Evolutionary conservation across 2,329 filamentous ascomycete genomes (phyloP).

Genomic region (Seiridium unicorne): DNA sequence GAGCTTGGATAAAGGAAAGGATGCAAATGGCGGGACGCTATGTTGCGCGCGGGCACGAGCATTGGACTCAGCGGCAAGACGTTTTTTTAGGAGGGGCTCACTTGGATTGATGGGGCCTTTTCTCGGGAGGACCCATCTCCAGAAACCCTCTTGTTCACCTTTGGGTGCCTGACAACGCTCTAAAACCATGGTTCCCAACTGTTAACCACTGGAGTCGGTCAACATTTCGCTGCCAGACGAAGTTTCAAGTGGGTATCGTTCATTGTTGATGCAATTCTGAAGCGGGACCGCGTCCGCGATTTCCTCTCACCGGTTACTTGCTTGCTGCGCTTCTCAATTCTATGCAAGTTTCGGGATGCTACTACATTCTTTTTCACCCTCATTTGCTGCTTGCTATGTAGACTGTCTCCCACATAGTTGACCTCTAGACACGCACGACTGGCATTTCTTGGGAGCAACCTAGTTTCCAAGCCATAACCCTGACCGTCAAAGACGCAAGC

Average conservation of each 20-base stretch:
- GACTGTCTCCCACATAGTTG: no score
- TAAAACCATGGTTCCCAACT: not conserved
- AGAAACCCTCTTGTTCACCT: not conserved
- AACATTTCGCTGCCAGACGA: not conserved
- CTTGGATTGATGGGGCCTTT: not conserved
- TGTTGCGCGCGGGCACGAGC: not conserved
- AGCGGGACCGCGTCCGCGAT: not conserved
- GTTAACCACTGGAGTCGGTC: not conserved
- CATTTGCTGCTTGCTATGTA: no score
- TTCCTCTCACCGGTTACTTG: not conserved
- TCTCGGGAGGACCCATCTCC: not conserved
- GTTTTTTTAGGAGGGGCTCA: constrained; percentile 7
- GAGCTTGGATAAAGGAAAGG: constrained; percentile 1
- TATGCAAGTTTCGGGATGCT: no score
- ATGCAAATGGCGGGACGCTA: constrained; percentile 8
- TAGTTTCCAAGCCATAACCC: no score
- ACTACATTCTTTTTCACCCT: no score
- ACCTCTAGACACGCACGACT: no score
- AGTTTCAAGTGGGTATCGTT: not conserved
- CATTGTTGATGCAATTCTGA: not conserved
- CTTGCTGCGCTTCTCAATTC: no score
- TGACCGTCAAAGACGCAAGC: no score
- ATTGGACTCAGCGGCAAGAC: not conserved
- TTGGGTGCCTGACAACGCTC: not conserved
- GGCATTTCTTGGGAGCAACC: no score